Base-by-base conservation (phyloP, 208 protist genomes). In the Trypanosoma caninum region DNA sequence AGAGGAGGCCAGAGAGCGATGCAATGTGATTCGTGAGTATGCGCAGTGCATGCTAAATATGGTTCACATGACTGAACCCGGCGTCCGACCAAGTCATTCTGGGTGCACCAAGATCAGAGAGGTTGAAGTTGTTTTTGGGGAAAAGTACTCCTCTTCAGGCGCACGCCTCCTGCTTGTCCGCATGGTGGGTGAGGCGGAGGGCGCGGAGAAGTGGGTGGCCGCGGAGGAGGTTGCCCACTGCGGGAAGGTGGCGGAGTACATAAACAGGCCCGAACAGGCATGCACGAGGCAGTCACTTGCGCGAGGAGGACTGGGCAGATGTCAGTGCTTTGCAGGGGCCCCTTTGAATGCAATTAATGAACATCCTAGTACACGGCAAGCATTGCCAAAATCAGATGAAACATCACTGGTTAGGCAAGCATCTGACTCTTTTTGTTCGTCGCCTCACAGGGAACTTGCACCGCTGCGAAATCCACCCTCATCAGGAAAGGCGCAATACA, bases 111-210 rank as follows among this genome's bases (percentile, higher is more conserved):
- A 28, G 28, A 2, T 28, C 16, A 25, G 22, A 30, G 41, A 48
- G 0, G 31, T 80, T 2, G 37, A 41, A 13, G 47, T 57, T 0
- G 78, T 89, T 8, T 44, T 85, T 4, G 82, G 78, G 0, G 82
- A 85, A 35, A 68, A 68, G 25, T 73, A 65, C 40, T 59, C 59
- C 16, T 27, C 60, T 2, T 20, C 67, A 8, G 73, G 54, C 0
- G 38, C 57, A 0, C 74, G 51, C 13, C 56, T 69, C 34, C 50
- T 89, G 1, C 68, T 84, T 9, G 72, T 88, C 13, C 71, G 59
- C 42, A 73, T 64, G 48, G 25, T n/a, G 38, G 30, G 35, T 6
- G 54, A 63, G 8, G 45, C 46, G 25, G 53, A 20, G 11, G 20
- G 31, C 13, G 13, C 9, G 11, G 72, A 80, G 46, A 60, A 67